These are phyloP conservation scores for Penicillium ucsense DNA, from an alignment of 495 filamentous ascomycete genomes.

Conservation along the genomic window DNA sequence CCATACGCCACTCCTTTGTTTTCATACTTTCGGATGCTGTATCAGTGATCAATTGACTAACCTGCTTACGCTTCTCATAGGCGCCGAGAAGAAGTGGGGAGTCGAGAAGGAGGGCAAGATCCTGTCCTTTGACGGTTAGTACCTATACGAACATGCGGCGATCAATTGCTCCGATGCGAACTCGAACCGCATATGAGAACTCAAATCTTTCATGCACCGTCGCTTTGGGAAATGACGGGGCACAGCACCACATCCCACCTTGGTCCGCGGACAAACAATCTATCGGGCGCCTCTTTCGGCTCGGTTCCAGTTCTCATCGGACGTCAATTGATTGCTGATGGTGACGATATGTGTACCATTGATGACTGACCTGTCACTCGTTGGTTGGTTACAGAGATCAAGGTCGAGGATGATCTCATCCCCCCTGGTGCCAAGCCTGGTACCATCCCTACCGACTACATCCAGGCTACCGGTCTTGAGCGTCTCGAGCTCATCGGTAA, in stretches of 20 bases:
- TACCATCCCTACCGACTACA: slow-evolving; percentile 82
- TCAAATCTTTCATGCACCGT: neutral
- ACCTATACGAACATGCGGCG: slow-evolving; percentile 3
- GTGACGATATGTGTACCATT: neutral
- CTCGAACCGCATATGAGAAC: neutral
- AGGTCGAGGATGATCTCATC: slow-evolving; percentile 68
- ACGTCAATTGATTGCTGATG: neutral
- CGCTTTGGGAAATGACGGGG: slow-evolving; percentile 1
- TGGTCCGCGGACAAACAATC: no score
- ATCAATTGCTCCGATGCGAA: slow-evolving; percentile 7
- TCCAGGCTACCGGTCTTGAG: slow-evolving; percentile 94
- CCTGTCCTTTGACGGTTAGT: slow-evolving; percentile 37
- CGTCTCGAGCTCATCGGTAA: slow-evolving; percentile 98
- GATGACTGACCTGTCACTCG: slow-evolving; percentile 1
- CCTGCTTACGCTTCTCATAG: slow-evolving; percentile 25
- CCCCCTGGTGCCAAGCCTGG: slow-evolving; percentile 71
- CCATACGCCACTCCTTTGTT: neutral
- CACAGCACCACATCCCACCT: no score
- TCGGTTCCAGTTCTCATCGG: neutral
- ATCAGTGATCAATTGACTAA: neutral
- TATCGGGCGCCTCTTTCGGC: neutral
- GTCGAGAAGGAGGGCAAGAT: slow-evolving; percentile 34
- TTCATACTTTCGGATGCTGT: no score
- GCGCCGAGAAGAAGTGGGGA: slow-evolving; percentile 27
- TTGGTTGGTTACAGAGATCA: slow-evolving; percentile 58